Evolutionary conservation across 805 yeast species (phyloP), one percentile per base, ranked within the genome.

Genomic region (Metschnikowia gruessii): DNA sequence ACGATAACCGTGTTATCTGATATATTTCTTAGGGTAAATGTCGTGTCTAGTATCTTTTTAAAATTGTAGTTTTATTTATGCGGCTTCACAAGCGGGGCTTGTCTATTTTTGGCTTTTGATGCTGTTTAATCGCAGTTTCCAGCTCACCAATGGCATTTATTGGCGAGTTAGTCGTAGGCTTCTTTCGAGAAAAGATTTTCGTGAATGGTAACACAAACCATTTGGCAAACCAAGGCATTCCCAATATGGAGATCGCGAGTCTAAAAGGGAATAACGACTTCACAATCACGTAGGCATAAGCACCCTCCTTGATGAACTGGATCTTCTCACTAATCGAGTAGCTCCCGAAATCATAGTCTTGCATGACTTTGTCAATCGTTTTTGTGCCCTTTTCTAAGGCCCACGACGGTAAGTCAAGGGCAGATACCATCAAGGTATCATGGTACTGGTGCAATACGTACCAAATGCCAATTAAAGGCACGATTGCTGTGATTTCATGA

Each of bases 401-500:
- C 81, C 81, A 77, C 3, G 77, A 72, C 0, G 88, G 85, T 24
- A 80, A 56, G 44, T 77, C 82, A 8, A 76, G 54, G 2, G 53
- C 43, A 1, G 86, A 84, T 2, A 49, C 40, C 59, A 54, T 53
- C 9, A 79, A 60, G 41, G 74, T 65, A 44, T 79, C 78, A 34
- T 75, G 66, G 43, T 68, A 69, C 49, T 77, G 72, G 63, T 85
- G 85, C 51, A 87, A 73, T 1, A 72, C 52, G 56, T 80, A 85
- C 90, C 92, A 85, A 2, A 85, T 54, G 0, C 81, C 82, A 33
- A 85, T 67, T 40, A 87, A 68, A 1, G 95, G 95, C 24, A 77
- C 75, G 2, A 87, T 72, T 2, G 95, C 95, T 0, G 91, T 75
- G 35, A 87, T 52, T 58, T 87, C 95, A 58, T 87, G 95, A 12